Conservation (phyloP, 345 rosid genomes). For the Citrus cavaleriei region DNA sequence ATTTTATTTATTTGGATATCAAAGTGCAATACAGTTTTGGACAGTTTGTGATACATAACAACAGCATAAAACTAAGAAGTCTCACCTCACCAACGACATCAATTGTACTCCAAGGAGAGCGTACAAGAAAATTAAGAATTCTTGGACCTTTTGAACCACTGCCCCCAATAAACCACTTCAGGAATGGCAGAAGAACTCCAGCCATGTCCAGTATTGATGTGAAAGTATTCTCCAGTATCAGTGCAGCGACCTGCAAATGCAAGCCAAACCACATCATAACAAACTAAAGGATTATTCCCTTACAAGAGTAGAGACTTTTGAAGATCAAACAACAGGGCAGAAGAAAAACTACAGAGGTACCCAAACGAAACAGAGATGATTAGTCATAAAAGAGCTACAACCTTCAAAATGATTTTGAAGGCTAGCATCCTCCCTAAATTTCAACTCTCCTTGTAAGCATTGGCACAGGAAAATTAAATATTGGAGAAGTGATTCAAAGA, state of each 20-base stretch:
- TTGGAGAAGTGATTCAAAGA: no score
- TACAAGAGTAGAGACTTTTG: background rate
- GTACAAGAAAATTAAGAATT: slow-evolving; percentile 86
- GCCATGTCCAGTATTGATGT: slow-evolving; percentile 99
- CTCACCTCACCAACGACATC: slow-evolving; percentile 83
- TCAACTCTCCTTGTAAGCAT: no score
- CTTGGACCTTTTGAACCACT: slow-evolving; percentile 71
- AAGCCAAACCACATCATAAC: slow-evolving; percentile 12
- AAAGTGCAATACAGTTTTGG: background rate
- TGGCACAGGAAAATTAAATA: no score
- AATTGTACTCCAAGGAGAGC: slow-evolving; percentile 97
- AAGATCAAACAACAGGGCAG: background rate
- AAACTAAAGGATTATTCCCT: background rate
- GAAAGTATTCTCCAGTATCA: slow-evolving; percentile 95
- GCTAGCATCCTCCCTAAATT: no score
- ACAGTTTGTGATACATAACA: slow-evolving; percentile 1
- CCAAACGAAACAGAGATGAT: background rate
- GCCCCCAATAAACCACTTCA: slow-evolving; percentile 96
- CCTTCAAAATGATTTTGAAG: no score
- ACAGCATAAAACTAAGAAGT: slow-evolving; percentile 3
- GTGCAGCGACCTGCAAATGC: slow-evolving; percentile 55
- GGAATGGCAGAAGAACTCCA: slow-evolving; percentile 85
- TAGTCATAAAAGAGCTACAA: background rate
- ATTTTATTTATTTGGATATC: background rate
- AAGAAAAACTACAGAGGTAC: background rate